These are phyloP conservation scores for Populus tremula DNA, from an alignment of 345 rosid genomes.

Conservation along the genomic window DNA sequence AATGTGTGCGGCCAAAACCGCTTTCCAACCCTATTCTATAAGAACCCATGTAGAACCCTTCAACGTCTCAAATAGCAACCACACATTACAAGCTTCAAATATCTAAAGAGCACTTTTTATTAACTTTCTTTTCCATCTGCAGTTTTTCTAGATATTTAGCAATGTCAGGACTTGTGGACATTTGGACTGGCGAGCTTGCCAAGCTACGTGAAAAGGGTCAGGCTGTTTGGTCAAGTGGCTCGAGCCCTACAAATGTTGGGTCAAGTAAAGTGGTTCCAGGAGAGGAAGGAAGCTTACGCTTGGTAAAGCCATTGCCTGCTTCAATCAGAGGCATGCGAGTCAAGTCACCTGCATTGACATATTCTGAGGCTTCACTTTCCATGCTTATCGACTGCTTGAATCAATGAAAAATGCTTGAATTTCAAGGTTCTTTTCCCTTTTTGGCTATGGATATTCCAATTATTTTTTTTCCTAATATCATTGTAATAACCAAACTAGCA, in stretches of 20 bases:
- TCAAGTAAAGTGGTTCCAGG: too few relatives aligned
- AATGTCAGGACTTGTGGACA: slow-evolving; percentile 53
- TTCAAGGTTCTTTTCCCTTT: too few relatives aligned
- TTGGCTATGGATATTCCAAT: too few relatives aligned
- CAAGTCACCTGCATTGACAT: background rate
- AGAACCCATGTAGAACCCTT: too few relatives aligned
- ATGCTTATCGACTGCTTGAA: slow-evolving; percentile 23
- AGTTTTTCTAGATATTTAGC: background rate
- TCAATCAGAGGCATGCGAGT: slow-evolving; percentile 1
- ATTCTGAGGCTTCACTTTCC: slow-evolving; percentile 31
- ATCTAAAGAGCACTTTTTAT: background rate
- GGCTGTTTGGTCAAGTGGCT: slow-evolving; percentile 22
- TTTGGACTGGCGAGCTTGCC: slow-evolving; percentile 37
- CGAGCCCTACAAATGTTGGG: background rate
- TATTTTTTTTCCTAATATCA: too few relatives aligned
- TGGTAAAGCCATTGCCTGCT: slow-evolving; percentile 16
- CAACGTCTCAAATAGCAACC: too few relatives aligned
- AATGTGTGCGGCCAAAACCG: background rate
- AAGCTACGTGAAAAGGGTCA: slow-evolving; percentile 39
- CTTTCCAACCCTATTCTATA: background rate
- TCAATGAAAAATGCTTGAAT: too few relatives aligned
- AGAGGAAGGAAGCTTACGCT: background rate
- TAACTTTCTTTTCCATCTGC: too few relatives aligned
- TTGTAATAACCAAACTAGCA: too few relatives aligned
- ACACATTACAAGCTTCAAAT: too few relatives aligned